These are phyloP conservation scores for Globisporangium solare DNA, from an alignment of 352 stramenopile genomes.

Conservation along the genomic window DNA sequence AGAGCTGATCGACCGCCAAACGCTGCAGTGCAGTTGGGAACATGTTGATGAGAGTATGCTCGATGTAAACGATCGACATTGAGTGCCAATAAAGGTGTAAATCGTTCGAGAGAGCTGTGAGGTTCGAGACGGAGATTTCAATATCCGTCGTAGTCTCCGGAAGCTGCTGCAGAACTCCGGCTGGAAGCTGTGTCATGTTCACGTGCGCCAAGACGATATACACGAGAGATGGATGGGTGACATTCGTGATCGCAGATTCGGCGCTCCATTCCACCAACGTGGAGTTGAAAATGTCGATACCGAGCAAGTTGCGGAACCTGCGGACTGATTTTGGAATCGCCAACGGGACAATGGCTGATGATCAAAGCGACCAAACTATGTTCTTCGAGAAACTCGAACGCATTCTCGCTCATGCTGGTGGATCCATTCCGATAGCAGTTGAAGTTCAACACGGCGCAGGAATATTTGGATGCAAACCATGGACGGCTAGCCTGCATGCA, in stretches of 20 bases:
- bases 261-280: constrained; percentile 31
- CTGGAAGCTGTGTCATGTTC: constrained; percentile 44
- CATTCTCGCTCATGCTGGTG: constrained; percentile 5
- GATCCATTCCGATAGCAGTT: constrained; percentile 25
- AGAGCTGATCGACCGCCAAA: constrained; percentile 24
- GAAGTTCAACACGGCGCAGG: constrained; percentile 31
- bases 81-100: constrained; percentile 19
- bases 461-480: constrained; percentile 26
- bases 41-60: constrained; percentile 10
- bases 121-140: constrained; percentile 26
- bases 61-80: constrained; percentile 22
- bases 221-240: constrained; percentile 24
- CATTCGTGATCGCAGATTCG: constrained; percentile 28
- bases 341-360: constrained; percentile 43
- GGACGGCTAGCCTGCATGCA: constrained; percentile 22
- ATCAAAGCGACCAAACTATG: constrained; percentile 29
- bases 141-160: constrained; percentile 36
- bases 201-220: constrained; percentile 39
- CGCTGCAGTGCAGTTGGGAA: constrained; percentile 8
- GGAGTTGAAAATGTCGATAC: constrained; percentile 55
- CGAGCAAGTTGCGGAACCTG: constrained; percentile 33
- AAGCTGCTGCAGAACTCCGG: constrained; percentile 26
- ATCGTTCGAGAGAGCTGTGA: constrained; percentile 17
- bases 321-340: constrained; percentile 25
- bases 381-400: constrained; percentile 22